These are phyloP conservation scores for Leccinellum luteum DNA, from an alignment of 768 basidiomycete species.

Conservation along the genomic window DNA sequence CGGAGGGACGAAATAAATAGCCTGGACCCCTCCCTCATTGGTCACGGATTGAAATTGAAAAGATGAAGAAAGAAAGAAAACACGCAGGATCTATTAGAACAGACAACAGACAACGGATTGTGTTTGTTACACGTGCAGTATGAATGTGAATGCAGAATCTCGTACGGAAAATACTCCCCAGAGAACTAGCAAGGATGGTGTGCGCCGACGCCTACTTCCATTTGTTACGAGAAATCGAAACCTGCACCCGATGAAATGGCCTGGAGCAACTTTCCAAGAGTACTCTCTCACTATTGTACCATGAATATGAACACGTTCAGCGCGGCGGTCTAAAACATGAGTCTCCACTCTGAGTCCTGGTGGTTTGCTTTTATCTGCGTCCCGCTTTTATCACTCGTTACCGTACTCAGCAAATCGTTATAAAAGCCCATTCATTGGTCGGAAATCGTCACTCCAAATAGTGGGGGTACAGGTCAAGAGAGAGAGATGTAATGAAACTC, in stretches of 20 bases:
- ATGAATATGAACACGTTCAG: neutral
- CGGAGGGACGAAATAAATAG: slow-evolving; percentile 21
- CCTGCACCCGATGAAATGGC: slow-evolving; percentile 88
- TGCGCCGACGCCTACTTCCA: neutral
- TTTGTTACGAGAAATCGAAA: slow-evolving; percentile 81
- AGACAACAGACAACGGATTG: neutral
- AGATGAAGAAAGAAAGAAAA: neutral
- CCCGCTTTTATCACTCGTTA: too few species aligned
- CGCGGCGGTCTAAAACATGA: neutral
- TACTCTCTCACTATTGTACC: slow-evolving; percentile 59
- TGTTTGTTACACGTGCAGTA: slow-evolving; percentile 7
- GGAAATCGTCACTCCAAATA: too few species aligned
- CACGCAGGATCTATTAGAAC: slow-evolving; percentile 15
- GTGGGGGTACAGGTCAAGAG: too few species aligned
- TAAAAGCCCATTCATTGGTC: too few species aligned
- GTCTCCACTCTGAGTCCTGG: too few species aligned
- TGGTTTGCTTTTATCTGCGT: too few species aligned
- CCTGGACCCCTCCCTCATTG: neutral
- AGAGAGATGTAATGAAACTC: too few species aligned
- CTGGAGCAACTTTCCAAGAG: slow-evolving; percentile 77
- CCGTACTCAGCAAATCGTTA: too few species aligned
- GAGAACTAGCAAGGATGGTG: neutral
- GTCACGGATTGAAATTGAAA: neutral
- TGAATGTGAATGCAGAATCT: neutral
- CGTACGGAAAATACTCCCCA: neutral